Evolutionary conservation across 257 asterid species (phyloP).

Genomic region (Solanum piurae): DNA sequence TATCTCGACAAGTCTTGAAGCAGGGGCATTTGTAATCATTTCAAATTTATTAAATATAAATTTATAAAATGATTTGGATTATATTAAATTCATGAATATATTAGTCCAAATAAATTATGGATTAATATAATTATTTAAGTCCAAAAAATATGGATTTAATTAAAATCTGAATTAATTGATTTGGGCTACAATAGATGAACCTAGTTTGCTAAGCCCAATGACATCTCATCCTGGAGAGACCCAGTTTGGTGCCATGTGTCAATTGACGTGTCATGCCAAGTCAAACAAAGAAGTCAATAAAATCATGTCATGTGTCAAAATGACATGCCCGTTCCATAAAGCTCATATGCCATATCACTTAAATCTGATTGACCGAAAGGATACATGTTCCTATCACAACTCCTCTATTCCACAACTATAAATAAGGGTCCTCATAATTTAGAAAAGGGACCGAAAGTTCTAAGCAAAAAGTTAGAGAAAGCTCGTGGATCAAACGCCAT

Average conservation of each 20-base stretch:
- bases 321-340: background rate
- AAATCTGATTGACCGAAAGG: background rate
- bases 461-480: background rate
- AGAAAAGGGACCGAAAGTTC: background rate
- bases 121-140: background rate
- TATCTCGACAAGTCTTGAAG: background rate
- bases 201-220: background rate
- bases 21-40: background rate
- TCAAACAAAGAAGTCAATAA: background rate
- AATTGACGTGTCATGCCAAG: background rate
- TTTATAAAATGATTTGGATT: background rate
- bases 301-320: background rate
- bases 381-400: background rate
- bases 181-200: background rate
- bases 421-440: background rate
- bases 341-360: background rate
- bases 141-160: no score
- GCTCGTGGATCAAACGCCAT: background rate
- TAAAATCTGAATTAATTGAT: background rate
- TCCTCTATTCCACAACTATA: background rate
- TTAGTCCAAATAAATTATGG: background rate
- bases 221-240: background rate
- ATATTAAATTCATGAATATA: no score
- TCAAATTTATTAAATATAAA: no score
- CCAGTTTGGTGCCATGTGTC: background rate